Evolutionary conservation across 1,284 basidiomycete genomes (phyloP), one percentile per base, ranked within the genome.

Genomic region (Malassezia yamatoensis): DNA sequence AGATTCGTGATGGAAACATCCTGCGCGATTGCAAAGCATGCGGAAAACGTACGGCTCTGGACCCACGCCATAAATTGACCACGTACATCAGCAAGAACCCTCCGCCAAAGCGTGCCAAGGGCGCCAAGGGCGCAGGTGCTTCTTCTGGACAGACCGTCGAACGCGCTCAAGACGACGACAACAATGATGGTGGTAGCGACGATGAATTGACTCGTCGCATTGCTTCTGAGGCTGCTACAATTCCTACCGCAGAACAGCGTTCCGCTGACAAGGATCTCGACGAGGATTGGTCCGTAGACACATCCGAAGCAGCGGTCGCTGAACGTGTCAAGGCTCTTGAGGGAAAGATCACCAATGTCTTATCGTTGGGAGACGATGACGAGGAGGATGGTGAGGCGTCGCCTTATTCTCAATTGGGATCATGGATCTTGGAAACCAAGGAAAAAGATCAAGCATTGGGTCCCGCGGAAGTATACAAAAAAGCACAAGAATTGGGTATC

Each of bases 31-130:
- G 93, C 82, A 98, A 98, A 79, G 94, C 93, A 4, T 99, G 93
- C 70, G 93, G 93, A 50, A 85, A 90, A 72, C 84, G 88, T 65
- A 91, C 87, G 37, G 83, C 80, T 49, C 83, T 98, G 62, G 90
- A 98, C 77, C 96, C 96, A 90, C 82, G 90, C 45, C 93, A 98
- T 81, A 96, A 91, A 79, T 82, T 99, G 58, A 86, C 86, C 43
- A 91, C 91, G 2, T 98, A 88, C 79, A 96, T 99, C 76, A 72
- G 94, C 72, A 96, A 94, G 80, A 98, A 99, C 77, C 94, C 94
- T 43, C 93, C 80, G 38, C 78, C 90, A 63, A 78, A 77, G 63
- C 85, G 85, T 75, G 64, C 59, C 48, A 74, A 74, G 62, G 72
- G 72, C n/a, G 56, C 61, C 44, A 73, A 74, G 57, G 67, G 68